Conservation (phyloP, 2,329 filamentous ascomycete species). For the Calonectria naviculata region DNA sequence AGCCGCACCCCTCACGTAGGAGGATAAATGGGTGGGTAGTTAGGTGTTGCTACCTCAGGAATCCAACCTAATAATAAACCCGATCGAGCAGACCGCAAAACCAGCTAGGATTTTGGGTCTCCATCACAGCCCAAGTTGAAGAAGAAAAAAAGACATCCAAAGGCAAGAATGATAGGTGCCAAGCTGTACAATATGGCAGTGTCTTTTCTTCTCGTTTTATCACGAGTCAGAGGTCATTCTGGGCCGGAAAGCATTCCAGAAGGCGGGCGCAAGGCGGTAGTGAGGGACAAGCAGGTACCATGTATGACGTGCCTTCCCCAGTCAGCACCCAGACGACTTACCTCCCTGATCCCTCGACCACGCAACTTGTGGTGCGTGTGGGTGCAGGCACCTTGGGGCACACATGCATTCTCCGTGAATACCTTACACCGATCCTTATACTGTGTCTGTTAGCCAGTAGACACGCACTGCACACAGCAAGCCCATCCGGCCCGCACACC, state of each 20-base stretch:
- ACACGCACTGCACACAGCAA: conserved; percentile 22
- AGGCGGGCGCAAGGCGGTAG: not conserved
- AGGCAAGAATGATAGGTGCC: not conserved
- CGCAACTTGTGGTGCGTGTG: conserved; percentile 15
- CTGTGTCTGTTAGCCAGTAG: conserved; percentile 12
- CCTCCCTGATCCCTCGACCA: conserved; percentile 13
- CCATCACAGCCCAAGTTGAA: not conserved
- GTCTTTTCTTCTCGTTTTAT: not conserved
- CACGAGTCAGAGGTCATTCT: not conserved
- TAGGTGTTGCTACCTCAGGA: conserved; percentile 11
- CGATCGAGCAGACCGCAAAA: conserved; percentile 5
- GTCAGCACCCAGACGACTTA: conserved; percentile 11
- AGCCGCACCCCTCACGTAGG: not conserved
- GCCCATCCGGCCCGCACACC: conserved; percentile 40
- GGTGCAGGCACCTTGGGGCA: conserved; percentile 14
- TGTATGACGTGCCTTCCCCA: conserved; percentile 25
- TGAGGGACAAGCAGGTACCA: conserved; percentile 1
- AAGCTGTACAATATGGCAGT: not conserved
- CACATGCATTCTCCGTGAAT: conserved; percentile 8
- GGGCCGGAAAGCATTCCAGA: not conserved
- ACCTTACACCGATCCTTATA: conserved; percentile 29
- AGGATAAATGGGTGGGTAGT: not conserved
- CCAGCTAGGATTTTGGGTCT: not conserved
- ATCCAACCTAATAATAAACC: conserved; percentile 10
- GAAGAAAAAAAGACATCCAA: not conserved